These are phyloP conservation scores for Puccinia horiana DNA, from an alignment of 1,284 basidiomycete species.

Conservation along the genomic window DNA sequence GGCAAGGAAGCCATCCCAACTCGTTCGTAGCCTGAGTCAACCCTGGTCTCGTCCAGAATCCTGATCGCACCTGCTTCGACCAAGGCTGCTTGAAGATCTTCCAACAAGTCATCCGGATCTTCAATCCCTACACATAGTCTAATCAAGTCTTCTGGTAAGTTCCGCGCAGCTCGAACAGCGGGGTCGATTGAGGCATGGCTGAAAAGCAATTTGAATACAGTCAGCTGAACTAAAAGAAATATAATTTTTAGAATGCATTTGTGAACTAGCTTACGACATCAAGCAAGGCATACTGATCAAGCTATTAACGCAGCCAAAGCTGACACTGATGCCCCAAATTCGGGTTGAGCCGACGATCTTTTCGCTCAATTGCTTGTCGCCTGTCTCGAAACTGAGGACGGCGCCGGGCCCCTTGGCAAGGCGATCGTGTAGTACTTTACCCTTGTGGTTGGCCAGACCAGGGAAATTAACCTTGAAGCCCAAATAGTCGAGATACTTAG, in stretches of 20 bases:
- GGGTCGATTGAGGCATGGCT: constrained; percentile 98
- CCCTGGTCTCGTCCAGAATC: constrained; percentile 47
- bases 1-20: constrained; percentile 14
- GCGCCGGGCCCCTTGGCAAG: constrained; percentile 88
- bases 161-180: constrained; percentile 84
- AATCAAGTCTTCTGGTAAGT: constrained; percentile 95
- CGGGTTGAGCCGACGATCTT: constrained; percentile 87
- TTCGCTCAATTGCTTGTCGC: constrained; percentile 85
- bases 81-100: constrained; percentile 90
- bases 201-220: constrained; percentile 49
- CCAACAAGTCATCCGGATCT: constrained; percentile 85
- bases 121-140: constrained; percentile 98
- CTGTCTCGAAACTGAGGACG: constrained; percentile 92
- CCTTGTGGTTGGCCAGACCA: constrained; percentile 79
- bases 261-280: constrained; percentile 82
- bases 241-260: background rate
- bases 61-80: constrained; percentile 84
- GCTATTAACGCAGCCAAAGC: constrained; percentile 96
- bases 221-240: background rate
- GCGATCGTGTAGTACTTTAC: constrained; percentile 80
- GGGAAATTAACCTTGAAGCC: constrained; percentile 96
- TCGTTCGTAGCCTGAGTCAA: constrained; percentile 49
- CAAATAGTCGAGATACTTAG: constrained; percentile 78
- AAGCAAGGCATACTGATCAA: constrained; percentile 99
- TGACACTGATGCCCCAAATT: constrained; percentile 96